phyloP scores from a whole-genome alignment of 768 basidiomycete genomes.

The Calvatia gigantea region DNA sequence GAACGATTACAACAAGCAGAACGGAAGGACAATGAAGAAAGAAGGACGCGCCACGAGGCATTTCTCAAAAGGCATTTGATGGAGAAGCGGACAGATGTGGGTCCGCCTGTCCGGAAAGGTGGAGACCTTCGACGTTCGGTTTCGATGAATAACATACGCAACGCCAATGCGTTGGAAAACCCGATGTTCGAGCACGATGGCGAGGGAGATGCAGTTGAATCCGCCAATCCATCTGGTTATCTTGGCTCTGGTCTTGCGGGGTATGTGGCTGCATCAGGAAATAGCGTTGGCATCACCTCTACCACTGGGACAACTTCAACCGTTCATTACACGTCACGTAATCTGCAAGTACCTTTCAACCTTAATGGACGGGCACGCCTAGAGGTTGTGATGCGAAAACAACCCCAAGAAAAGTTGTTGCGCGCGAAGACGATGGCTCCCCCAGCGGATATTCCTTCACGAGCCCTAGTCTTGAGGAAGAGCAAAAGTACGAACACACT shows the following conservation, averaged over 20 bases:
- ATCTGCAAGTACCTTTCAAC: slow-evolving; percentile 46
- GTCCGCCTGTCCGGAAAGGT: slow-evolving; percentile 13
- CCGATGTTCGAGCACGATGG: slow-evolving; percentile 1
- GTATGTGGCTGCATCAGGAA: slow-evolving; percentile 91
- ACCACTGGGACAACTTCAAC: slow-evolving; percentile 84
- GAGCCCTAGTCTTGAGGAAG: slow-evolving; percentile 56
- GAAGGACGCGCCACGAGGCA: slow-evolving; percentile 3
- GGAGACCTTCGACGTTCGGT: slow-evolving; percentile 69
- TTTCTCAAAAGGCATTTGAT: neutral
- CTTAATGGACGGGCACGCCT: slow-evolving; percentile 56
- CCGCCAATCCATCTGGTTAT: slow-evolving; percentile 69
- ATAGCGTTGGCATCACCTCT: slow-evolving; percentile 90
- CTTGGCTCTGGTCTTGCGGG: slow-evolving; percentile 49
- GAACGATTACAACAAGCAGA: slow-evolving; percentile 52
- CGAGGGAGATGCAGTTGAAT: slow-evolving; percentile 34
- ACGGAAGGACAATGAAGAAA: slow-evolving; percentile 38
- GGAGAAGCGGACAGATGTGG: neutral
- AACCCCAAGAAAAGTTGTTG: slow-evolving; percentile 53
- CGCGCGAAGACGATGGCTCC: slow-evolving; percentile 57
- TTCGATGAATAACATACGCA: slow-evolving; percentile 75
- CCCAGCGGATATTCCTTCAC: slow-evolving; percentile 54
- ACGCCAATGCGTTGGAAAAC: neutral
- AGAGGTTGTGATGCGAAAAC: slow-evolving; percentile 44
- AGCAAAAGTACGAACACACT: slow-evolving; percentile 81
- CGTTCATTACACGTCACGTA: slow-evolving; percentile 42